These are phyloP conservation scores for Pseudohalonectria lignicola DNA, from an alignment of 2,329 filamentous ascomycete genomes.

Conservation along the genomic window DNA sequence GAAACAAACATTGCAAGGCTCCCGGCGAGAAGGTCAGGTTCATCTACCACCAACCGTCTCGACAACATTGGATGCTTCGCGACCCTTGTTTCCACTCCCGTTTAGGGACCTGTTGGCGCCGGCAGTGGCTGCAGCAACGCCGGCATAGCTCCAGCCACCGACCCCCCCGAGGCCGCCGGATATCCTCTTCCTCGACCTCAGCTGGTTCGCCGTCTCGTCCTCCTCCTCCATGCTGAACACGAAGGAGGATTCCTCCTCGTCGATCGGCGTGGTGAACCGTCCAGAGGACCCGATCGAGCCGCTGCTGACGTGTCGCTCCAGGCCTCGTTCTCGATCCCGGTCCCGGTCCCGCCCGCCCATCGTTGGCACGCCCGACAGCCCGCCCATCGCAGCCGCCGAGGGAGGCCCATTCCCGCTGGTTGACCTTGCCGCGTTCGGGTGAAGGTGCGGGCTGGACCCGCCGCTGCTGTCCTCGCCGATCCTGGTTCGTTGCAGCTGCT, in stretches of 20 bases:
- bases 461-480: conserved; percentile 34
- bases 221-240: conserved; percentile 58
- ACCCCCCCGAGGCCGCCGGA: conserved; percentile 10
- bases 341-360: conserved; percentile 27
- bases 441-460: conserved; percentile 35
- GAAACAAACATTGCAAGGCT: too few relatives aligned
- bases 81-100: not conserved
- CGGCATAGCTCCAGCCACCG: conserved; percentile 19
- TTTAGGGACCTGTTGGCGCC: conserved; percentile 3
- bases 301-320: conserved; percentile 49
- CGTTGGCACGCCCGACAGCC: conserved; percentile 5
- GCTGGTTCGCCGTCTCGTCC: conserved; percentile 29
- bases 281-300: conserved; percentile 45
- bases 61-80: too few relatives aligned
- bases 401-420: conserved; percentile 23
- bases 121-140: conserved; percentile 11
- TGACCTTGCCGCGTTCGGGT: conserved; percentile 33
- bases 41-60: too few relatives aligned
- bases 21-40: too few relatives aligned
- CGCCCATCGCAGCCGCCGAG: not conserved
- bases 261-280: conserved; percentile 52
- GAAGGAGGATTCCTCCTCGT: conserved; percentile 53
- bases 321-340: conserved; percentile 23
- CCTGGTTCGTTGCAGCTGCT: conserved; percentile 50
- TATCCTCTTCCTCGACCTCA: conserved; percentile 4